A percentile compares a stretch with the other conserved stretches of the same genome.
Evolutionary conservation across 768 basidiomycete species (phyloP).

Genomic region (Russula sp.): DNA sequence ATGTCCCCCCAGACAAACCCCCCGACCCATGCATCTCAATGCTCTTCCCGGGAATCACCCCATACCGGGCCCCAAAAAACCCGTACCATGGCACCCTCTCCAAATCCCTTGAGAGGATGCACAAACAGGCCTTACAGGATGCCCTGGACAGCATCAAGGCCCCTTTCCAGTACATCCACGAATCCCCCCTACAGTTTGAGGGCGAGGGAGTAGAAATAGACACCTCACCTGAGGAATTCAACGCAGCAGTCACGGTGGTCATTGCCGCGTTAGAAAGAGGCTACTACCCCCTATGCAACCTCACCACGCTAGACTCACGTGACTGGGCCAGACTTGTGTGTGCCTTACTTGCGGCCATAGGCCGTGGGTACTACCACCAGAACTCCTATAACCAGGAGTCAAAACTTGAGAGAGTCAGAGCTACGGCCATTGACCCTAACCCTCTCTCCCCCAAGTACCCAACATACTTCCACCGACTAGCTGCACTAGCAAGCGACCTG

Average conservation of each 20-base stretch:
- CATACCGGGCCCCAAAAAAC: too few species aligned
- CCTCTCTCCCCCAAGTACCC: not conserved
- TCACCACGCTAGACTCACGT: not conserved
- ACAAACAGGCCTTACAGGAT: not conserved
- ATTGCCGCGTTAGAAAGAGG: not conserved
- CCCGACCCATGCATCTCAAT: too few species aligned
- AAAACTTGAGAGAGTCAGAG: too few species aligned
- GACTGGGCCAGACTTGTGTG: not conserved
- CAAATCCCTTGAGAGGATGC: not conserved
- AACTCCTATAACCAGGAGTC: not conserved
- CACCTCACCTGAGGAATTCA: not conserved
- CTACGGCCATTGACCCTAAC: not conserved
- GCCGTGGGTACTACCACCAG: not conserved
- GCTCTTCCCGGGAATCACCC: too few species aligned
- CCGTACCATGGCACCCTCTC: not conserved
- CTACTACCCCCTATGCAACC: not conserved
- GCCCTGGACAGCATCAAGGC: not conserved
- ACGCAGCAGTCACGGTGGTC: not conserved
- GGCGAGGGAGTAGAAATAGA: not conserved
- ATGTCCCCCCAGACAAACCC: not conserved
- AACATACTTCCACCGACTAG: not conserved
- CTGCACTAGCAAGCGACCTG: too few species aligned
- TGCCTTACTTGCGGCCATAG: not conserved
- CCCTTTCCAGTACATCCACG: not conserved
- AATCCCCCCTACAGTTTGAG: not conserved